These are phyloP conservation scores for Haplosporangium sp. DNA, from an alignment of 371 early-diverging fungal genomes.

Conservation along the genomic window DNA sequence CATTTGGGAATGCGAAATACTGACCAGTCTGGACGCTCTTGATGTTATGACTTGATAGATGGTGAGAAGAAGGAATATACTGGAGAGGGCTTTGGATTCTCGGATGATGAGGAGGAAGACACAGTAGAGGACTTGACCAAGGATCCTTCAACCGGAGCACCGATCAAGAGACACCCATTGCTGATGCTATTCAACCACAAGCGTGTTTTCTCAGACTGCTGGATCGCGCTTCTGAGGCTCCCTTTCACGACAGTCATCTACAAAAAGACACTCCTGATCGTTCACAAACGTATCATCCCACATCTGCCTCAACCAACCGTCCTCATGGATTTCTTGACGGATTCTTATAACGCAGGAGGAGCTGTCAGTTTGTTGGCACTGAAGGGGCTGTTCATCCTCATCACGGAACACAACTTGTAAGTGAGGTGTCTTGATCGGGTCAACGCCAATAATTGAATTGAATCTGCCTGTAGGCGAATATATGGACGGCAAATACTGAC, in stretches of 20 bases:
- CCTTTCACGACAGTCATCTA: conserved; percentile 79
- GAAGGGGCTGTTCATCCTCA: conserved; percentile 92
- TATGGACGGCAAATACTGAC: neutral
- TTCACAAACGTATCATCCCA: conserved; percentile 90
- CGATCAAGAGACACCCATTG: conserved; percentile 30
- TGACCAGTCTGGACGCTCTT: neutral
- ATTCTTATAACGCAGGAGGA: conserved; percentile 89
- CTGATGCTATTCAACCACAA: conserved; percentile 35
- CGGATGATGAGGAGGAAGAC: conserved; percentile 59
- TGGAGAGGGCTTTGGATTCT: conserved; percentile 46
- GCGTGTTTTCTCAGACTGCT: conserved; percentile 68
- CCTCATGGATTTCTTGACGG: conserved; percentile 93
- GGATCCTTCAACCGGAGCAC: conserved; percentile 13
- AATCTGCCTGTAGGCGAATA: too few species aligned
- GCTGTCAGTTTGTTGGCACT: conserved; percentile 89
- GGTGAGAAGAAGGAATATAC: conserved; percentile 36
- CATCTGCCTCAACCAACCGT: conserved; percentile 79
- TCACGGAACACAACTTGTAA: conserved; percentile 89
- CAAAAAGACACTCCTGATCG: conserved; percentile 80
- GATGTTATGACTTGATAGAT: conserved; percentile 10
- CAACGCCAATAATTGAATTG: too few species aligned
- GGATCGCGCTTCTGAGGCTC: conserved; percentile 82
- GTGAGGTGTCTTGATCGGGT: conserved; percentile 22
- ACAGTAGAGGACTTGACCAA: conserved; percentile 41
- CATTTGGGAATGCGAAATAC: too few species aligned